These are phyloP conservation scores for Fusarium floridanum DNA, from an alignment of 2,329 filamentous ascomycete species.

Conservation along the genomic window DNA sequence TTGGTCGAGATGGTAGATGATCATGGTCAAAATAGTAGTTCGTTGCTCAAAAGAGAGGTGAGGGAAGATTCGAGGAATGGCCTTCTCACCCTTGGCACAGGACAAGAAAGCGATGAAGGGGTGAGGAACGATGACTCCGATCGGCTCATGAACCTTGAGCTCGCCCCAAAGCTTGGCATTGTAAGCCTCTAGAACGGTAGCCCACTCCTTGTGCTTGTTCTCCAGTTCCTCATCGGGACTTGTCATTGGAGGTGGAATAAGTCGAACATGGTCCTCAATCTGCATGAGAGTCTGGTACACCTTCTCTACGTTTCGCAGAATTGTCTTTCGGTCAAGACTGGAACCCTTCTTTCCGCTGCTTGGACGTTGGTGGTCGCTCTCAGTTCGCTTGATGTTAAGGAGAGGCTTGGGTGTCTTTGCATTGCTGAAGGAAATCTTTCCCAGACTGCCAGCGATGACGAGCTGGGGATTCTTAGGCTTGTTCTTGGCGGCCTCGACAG, in stretches of 20 bases:
- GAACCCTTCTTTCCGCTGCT: constrained; percentile 60
- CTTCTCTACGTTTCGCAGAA: constrained; percentile 87
- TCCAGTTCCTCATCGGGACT: constrained; percentile 76
- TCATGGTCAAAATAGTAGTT: constrained; percentile 95
- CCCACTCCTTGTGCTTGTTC: constrained; percentile 83
- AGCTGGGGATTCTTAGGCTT: constrained; percentile 98
- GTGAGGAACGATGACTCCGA: constrained; percentile 81
- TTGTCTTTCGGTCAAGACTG: constrained; percentile 83
- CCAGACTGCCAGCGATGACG: constrained; percentile 94
- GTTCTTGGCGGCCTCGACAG: constrained; percentile 96
- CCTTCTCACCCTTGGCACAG: constrained; percentile 95
- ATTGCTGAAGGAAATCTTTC: constrained; percentile 99
- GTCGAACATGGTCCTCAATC: constrained; percentile 92
- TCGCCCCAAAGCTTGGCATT: constrained; percentile 87
- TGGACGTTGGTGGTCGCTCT: constrained; percentile 71
- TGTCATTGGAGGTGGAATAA: constrained; percentile 74
- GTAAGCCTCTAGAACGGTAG: constrained; percentile 68
- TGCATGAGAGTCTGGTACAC: constrained; percentile 92
- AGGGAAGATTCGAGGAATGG: constrained; percentile 92
- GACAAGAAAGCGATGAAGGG: constrained; percentile 97
- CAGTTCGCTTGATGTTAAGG: constrained; percentile 92
- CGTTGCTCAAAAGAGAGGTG: constrained; percentile 93
- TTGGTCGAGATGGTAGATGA: constrained; percentile 91
- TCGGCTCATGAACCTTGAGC: constrained; percentile 93
- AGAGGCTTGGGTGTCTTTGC: constrained; percentile 96